Evolutionary conservation across 768 basidiomycete genomes (phyloP), one percentile per base, ranked within the genome.

Genomic region (Cystofilobasidium bisporidii): DNA sequence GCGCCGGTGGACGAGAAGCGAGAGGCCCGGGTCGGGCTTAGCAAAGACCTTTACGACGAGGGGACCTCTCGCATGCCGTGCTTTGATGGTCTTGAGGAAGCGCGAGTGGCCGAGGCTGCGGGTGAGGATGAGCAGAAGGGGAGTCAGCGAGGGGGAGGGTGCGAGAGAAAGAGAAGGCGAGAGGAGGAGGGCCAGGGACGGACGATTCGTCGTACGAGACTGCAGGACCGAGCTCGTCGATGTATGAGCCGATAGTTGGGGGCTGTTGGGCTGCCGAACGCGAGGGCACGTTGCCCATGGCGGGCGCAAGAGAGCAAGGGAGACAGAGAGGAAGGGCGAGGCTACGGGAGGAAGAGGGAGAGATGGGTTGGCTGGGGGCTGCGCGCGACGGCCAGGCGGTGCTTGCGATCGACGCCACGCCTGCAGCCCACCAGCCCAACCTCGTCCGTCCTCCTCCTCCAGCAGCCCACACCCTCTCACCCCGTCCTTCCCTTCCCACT

Each of bases 1-100:
- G 80, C 64, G 86, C 79, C 63, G 87, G 83, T 72, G 93, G 87
- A 57, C 82, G 84, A 67, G 85, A 78, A 73, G 97, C 79, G 86
- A 87, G 65, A 93, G 74, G 3, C 86, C 83, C 30, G 91, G 89
- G 78, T 97, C 91, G 0, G 91, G 87, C 76, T 99, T 97, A 74
- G 93, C 85, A 79, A 93, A 96, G 67, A 98, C 86, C 82, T 98
- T 98, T 74, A 94, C 83, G 61, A 96, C 86, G 40, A 97, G 79
- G 47, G 84, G 86, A 0, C 91, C 90, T 73, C 88, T 86, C 57
- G 82, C 80, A 78, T 96, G 90, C 47, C 87, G 82, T 74, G 87
- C 93, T 73, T 88, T 86, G 72, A 94, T 91, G 0, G 92, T 87
- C 82, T 91, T 91, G 72, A 85, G 80, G 75, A 87, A 86, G 8